Evolutionary conservation across 768 basidiomycete species (phyloP), one percentile per base, ranked within the genome.

Genomic region (Boletellus sp.): DNA sequence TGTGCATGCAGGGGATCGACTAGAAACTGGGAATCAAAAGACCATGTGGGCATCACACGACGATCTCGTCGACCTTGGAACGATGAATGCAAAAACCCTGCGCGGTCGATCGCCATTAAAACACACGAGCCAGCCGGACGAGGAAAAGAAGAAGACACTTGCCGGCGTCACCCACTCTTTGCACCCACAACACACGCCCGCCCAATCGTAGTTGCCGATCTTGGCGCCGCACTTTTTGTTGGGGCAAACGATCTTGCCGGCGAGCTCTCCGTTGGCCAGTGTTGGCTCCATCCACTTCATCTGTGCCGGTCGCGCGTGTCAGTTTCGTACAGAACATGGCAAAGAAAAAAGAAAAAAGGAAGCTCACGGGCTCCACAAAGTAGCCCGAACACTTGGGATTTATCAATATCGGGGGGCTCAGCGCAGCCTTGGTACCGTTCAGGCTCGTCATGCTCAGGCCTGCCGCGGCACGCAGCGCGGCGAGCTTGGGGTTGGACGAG

Each of bases 171-270:
- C 89, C 94, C 94, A 97, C 61, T 84, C 82, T 59, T 85, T 88
- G 63, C 94, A 97, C 20, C 90, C 87, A 63, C 94, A 95, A 60
- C 85, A 81, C 24, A 90, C 83, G 0, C 95, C 95, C 5, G 94
- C 92, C 96, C 96, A 99, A 64, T 96, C 94, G 59, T 85, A 98
- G 65, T 90, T 96, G 3, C 96, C 96, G 16, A 99, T 75, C 72
- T 99, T 99, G 22, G 81, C 84, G 3, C 78, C 78, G 60, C 96
- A 99, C 61, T 90, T 93, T 60, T 84, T 78, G 67, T 94, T 95
- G 4, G 96, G 96, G 59, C 96, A 99, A 0, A 79, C 51, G 57
- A 99, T 89, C 76, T 94, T 96, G 16, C 96, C 96, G 0, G 84
- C 79, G 33, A 94, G 71, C 38, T 83, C 77, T 0, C 93, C 94